Evolutionary conservation across 192 early-diverging fungal species (phyloP).

Genomic region (Gonapodya prolifera): DNA sequence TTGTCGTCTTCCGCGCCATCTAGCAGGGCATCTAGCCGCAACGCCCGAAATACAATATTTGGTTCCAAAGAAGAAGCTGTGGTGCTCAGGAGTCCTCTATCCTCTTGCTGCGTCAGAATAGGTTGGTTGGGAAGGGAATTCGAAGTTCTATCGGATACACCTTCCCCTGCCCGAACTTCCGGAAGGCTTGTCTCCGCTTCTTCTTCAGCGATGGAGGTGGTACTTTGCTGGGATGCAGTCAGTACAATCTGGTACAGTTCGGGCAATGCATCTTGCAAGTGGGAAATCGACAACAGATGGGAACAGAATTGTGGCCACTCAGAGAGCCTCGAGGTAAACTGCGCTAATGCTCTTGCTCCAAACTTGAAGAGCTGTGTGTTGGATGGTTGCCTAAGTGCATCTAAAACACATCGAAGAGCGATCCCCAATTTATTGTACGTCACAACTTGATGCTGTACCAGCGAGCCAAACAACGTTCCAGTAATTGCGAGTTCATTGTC

Average conservation of each 20-base stretch:
- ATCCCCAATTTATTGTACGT: slow-evolving; percentile 63
- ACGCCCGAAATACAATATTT: slow-evolving; percentile 7
- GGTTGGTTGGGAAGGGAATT: background rate
- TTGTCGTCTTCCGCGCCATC: slow-evolving; percentile 6
- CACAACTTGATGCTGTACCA: slow-evolving; percentile 83
- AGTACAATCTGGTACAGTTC: slow-evolving; percentile 27
- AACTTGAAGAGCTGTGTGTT: slow-evolving; percentile 79
- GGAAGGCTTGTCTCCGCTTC: background rate
- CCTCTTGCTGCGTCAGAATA: background rate
- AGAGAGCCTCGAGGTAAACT: slow-evolving; percentile 68
- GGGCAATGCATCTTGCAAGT: slow-evolving; percentile 62
- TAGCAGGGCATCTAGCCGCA: slow-evolving; percentile 8
- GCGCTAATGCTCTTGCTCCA: slow-evolving; percentile 71
- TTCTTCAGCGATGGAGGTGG: background rate
- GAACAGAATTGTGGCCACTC: slow-evolving; percentile 88
- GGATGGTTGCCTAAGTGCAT: slow-evolving; percentile 66
- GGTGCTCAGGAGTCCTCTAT: background rate
- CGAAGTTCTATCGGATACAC: background rate
- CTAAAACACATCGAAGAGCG: slow-evolving; percentile 80
- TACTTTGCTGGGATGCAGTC: background rate
- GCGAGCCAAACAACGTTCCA: slow-evolving; percentile 73
- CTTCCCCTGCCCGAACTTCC: background rate
- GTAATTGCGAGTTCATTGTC: slow-evolving; percentile 84
- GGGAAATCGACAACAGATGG: slow-evolving; percentile 67
- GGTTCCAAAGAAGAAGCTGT: background rate